Base-by-base conservation (phyloP, 2,329 filamentous ascomycete genomes). In the Neofusicoccum umdonicola region DNA sequence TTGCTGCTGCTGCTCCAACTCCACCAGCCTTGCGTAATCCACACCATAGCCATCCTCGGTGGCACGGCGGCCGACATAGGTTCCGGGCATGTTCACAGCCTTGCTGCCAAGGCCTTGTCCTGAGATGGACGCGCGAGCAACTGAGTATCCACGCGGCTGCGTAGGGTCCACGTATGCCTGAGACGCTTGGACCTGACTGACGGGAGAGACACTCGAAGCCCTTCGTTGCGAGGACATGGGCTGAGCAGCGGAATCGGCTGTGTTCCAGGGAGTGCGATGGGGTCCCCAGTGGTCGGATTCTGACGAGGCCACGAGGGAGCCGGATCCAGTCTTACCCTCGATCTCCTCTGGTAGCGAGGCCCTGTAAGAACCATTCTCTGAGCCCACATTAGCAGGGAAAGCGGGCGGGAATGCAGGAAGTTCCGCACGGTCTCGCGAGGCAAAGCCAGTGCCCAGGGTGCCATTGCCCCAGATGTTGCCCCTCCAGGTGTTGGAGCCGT, bases 271-370 rank as follows among this genome's bases (percentile, higher is more conserved):
- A 47, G 56, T 79, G 67, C 79, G 82, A 60, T 81, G 78, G 51
- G 80, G 80, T 60, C 76, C 77, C 87, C 88, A 91, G 52, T 83
- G 80, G 69, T 91, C 88, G 17, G 86, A 85, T 71, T 92, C 88
- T 9, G 90, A 90, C 47, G 87, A 86, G 50, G 86, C 83, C 66
- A 90, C 83, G 44, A 93, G 81, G 65, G 89, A 90, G 66, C 87
- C 84, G 5, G 90, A 91, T 56, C 90, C 90, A 3, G 87, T 88
- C 71, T 88, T 86, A 63, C 80, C 83, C 69, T 85, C 84, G 44
- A 82, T 68, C 34, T 73, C 70, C 19, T 78, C 77, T 37, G 67
- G 57, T 13, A 68, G 60, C 5, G 70, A 66, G 45, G 69, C 66
- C 11, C 70, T 67, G 45, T 72, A 71, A 42, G 70, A 68, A 58